Conservation (phyloP, 2,329 filamentous ascomycete species). For the Fusarium nygamai region DNA sequence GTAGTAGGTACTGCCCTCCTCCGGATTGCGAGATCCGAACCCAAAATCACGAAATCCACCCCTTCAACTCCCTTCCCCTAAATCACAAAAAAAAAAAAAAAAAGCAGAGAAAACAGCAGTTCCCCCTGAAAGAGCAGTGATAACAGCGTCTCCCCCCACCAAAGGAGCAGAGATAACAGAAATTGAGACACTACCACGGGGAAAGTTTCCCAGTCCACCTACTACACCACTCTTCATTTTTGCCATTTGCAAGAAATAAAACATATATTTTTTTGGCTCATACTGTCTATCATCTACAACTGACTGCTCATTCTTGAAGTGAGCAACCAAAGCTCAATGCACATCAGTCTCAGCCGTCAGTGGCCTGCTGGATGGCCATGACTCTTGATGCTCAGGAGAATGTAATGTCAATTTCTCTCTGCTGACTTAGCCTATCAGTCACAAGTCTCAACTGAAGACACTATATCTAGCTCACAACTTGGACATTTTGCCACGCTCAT, state of each 20-base stretch:
- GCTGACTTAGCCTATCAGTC: too few relatives aligned
- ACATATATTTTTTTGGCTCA: fast-evolving
- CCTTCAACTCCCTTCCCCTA: background rate
- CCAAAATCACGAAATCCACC: background rate
- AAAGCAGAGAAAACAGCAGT: background rate
- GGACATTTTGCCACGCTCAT: too few relatives aligned
- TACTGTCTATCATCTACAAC: fast-evolving
- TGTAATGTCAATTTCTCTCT: fast-evolving
- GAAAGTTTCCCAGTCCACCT: background rate
- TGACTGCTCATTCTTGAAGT: background rate
- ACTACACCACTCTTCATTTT: background rate
- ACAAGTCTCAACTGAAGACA: too few relatives aligned
- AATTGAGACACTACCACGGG: background rate
- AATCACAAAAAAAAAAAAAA: too few relatives aligned
- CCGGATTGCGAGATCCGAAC: background rate
- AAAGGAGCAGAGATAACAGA: background rate
- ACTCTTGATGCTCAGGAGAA: fast-evolving
- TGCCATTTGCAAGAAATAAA: background rate
- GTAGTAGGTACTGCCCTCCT: background rate
- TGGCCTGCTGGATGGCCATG: fast-evolving
- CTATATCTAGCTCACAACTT: too few relatives aligned
- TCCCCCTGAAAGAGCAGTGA: background rate
- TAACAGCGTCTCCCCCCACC: background rate
- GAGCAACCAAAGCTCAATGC: slow-evolving; percentile 52
- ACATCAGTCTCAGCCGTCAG: slow-evolving; percentile 52